phyloP scores from a whole-genome alignment of 139 green algal genomes.

The Micractinium sp. region DNA sequence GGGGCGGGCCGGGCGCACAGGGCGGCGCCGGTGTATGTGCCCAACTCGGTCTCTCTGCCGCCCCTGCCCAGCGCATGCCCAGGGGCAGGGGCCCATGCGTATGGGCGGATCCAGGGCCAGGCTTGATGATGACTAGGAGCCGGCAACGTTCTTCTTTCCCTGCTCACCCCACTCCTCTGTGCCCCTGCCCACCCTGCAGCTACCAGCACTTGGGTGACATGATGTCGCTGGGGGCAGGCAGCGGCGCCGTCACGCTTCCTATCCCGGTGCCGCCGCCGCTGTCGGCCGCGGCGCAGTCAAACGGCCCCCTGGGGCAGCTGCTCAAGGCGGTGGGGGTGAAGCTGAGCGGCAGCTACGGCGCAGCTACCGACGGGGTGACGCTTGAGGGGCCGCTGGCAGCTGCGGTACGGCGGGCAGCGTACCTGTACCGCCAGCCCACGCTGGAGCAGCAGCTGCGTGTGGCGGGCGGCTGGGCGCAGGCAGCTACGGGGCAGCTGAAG shows the following conservation, averaged over 20 bases:
- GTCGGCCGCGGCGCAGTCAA: slow-evolving; percentile 43
- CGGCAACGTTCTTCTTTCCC: no score
- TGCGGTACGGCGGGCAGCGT: slow-evolving; percentile 81
- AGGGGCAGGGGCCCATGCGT: no score
- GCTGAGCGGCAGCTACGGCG: slow-evolving; percentile 32
- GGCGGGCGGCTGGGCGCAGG: slow-evolving; percentile 65
- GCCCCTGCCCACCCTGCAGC: slow-evolving; percentile 27
- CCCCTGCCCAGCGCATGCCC: no score
- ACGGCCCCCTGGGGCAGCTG: slow-evolving; percentile 69
- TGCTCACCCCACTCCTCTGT: not conserved
- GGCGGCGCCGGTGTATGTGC: no score
- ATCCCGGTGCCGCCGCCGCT: slow-evolving; percentile 64
- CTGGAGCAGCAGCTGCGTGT: slow-evolving; percentile 84
- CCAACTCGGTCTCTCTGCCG: no score
- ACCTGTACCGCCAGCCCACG: slow-evolving; percentile 94
- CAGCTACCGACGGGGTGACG: slow-evolving; percentile 59
- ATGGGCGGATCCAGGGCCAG: no score
- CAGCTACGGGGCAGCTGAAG: slow-evolving; percentile 5
- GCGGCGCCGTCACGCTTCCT: slow-evolving; percentile 83
- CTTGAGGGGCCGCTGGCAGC: slow-evolving; percentile 86
- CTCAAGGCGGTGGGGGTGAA: slow-evolving; percentile 57
- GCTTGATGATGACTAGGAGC: no score
- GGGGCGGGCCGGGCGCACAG: no score
- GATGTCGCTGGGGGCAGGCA: slow-evolving; percentile 89
- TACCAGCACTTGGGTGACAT: slow-evolving; percentile 99